These are phyloP conservation scores for Oryza glumipatula DNA, from an alignment of 176 grass and related monocot genomes.

Conservation along the genomic window DNA sequence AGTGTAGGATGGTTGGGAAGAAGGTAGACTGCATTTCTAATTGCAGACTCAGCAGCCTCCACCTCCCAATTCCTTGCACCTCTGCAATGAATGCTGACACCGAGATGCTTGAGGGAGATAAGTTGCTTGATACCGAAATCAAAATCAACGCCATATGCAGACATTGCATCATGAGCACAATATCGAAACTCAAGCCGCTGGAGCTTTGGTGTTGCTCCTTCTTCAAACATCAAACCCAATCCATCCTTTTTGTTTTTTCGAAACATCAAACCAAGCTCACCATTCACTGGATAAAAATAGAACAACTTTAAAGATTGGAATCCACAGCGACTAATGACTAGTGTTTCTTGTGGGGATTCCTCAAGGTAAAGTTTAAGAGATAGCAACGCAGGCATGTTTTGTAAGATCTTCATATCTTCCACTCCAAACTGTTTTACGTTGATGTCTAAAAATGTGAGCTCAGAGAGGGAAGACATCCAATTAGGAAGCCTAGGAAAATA, in stretches of 20 bases:
- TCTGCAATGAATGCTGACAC: constrained; percentile 2
- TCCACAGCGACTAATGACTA: constrained; percentile 22
- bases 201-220: constrained; percentile 37
- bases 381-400: constrained; percentile 12
- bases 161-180: not conserved
- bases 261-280: not conserved
- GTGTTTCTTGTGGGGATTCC: constrained; percentile 9
- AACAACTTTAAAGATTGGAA: constrained; percentile 36
- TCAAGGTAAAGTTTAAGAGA: constrained; percentile 13
- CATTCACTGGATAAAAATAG: not conserved
- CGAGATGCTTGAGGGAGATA: constrained; percentile 34
- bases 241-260: not conserved
- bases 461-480: constrained; percentile 31
- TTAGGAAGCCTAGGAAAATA: constrained; percentile 14
- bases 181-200: constrained; percentile 15
- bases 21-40: constrained; percentile 14
- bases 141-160: not conserved
- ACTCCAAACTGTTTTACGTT: constrained; percentile 22
- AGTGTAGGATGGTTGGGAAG: not conserved
- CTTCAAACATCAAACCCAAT: constrained; percentile 31
- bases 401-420: constrained; percentile 25
- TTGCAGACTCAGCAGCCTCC: constrained; percentile 10
- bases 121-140: constrained; percentile 42
- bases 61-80: constrained; percentile 26
- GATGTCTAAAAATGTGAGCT: constrained; percentile 14